A percentile compares a stretch with the other conserved stretches of the same genome.
These are phyloP conservation scores for Neurospora discreta DNA, from an alignment of 495 filamentous ascomycete genomes.

Conservation along the genomic window DNA sequence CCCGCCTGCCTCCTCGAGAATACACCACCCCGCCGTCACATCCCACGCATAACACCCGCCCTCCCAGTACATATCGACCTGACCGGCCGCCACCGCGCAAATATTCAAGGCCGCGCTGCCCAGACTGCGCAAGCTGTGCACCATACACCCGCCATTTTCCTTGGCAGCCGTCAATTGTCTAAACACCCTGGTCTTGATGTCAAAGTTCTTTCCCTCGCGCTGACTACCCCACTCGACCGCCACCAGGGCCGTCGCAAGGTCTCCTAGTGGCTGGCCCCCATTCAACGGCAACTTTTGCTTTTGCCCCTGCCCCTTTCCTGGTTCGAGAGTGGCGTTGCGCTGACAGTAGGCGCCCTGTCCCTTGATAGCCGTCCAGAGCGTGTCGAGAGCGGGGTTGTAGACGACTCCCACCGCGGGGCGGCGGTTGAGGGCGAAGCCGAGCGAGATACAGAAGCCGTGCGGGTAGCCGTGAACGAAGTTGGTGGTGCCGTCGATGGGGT, in stretches of 20 bases:
- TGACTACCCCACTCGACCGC: constrained; percentile 71
- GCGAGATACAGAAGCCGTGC: constrained; percentile 61
- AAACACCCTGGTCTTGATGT: constrained; percentile 61
- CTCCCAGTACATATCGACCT: constrained; percentile 83
- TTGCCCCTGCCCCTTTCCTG: constrained; percentile 11
- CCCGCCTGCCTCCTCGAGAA: constrained; percentile 76
- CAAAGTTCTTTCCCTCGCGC: constrained; percentile 63
- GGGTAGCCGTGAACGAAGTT: constrained; percentile 84
- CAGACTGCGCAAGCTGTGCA: constrained; percentile 62
- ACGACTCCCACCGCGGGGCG: constrained; percentile 65
- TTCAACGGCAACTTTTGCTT: constrained; percentile 41
- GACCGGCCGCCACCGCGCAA: constrained; percentile 68
- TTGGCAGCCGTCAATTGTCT: constrained; percentile 51
- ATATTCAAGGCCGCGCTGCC: constrained; percentile 79
- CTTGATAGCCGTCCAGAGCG: constrained; percentile 58
- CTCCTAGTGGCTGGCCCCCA: constrained; percentile 43
- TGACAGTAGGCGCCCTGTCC: constrained; percentile 57
- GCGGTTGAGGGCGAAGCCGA: constrained; percentile 58
- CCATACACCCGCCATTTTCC: constrained; percentile 64
- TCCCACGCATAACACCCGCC: constrained; percentile 95
- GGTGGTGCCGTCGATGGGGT: constrained; percentile 83
- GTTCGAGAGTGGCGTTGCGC: constrained; percentile 21
- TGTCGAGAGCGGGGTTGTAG: constrained; percentile 66
- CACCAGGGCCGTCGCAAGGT: constrained; percentile 52
- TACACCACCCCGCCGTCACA: constrained; percentile 84